A percentile compares a stretch with the other conserved stretches of the same genome.
These are phyloP conservation scores for Colletotrichum sojae DNA, from an alignment of 2,329 filamentous ascomycete genomes.

Conservation along the genomic window DNA sequence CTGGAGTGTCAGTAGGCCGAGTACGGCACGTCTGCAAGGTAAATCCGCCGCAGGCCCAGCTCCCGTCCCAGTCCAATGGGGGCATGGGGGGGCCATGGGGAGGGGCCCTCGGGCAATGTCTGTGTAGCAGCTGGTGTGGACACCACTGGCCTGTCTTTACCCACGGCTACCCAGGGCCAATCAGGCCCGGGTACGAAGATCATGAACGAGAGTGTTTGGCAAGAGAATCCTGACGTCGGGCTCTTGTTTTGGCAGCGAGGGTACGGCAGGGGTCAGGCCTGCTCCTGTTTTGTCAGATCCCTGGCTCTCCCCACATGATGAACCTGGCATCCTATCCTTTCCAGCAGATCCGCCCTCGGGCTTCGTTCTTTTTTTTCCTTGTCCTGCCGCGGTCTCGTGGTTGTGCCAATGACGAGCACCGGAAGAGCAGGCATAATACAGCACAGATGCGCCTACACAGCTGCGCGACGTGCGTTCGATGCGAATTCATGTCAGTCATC, in stretches of 20 bases:
- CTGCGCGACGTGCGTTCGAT: slow-evolving; percentile 15
- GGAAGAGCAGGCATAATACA: slow-evolving; percentile 34
- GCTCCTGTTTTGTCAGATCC: slow-evolving; percentile 45
- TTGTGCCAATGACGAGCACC: slow-evolving; percentile 31
- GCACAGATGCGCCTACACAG: slow-evolving; percentile 30
- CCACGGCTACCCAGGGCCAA: slow-evolving; percentile 43
- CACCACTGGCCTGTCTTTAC: slow-evolving; percentile 41
- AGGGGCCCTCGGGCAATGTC: slow-evolving; percentile 37
- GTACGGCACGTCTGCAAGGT: slow-evolving; percentile 46
- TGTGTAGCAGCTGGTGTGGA: slow-evolving; percentile 40
- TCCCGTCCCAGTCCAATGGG: slow-evolving; percentile 33
- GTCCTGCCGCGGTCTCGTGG: neutral
- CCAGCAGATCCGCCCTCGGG: slow-evolving; percentile 44
- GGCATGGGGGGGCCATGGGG: slow-evolving; percentile 38
- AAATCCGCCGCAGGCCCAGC: slow-evolving; percentile 47
- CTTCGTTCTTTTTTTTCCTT: slow-evolving; percentile 24
- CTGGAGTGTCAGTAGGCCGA: slow-evolving; percentile 42
- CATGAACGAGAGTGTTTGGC: slow-evolving; percentile 52
- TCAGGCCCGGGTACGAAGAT: slow-evolving; percentile 47
- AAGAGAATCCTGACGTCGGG: slow-evolving; percentile 47
- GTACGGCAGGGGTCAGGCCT: slow-evolving; percentile 43
- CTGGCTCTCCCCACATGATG: slow-evolving; percentile 45
- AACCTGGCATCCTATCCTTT: slow-evolving; percentile 40
- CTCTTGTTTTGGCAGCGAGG: slow-evolving; percentile 45
- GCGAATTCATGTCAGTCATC: slow-evolving; percentile 20